phyloP scores from a whole-genome alignment of 192 early-diverging fungal species.

The Rhizophagus clarus region DNA sequence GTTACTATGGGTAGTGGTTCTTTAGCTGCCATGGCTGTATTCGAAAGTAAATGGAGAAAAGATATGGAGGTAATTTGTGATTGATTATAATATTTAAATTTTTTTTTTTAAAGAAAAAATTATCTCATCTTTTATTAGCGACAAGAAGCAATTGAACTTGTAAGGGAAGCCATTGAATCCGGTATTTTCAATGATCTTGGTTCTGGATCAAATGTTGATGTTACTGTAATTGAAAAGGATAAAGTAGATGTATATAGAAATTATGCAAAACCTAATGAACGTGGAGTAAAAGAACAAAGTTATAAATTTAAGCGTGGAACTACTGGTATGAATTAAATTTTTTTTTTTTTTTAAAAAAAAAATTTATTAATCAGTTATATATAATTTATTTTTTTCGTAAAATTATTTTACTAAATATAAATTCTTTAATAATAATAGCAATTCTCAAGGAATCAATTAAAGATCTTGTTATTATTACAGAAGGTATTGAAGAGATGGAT shows the following conservation, averaged over 20 bases:
- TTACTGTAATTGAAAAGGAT: constrained; percentile 87
- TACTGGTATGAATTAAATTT: background rate
- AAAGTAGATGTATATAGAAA: constrained; percentile 83
- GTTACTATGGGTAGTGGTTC: constrained; percentile 97
- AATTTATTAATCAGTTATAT: background rate
- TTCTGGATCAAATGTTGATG: constrained; percentile 96
- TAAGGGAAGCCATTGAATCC: constrained; percentile 91
- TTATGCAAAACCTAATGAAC: constrained; percentile 87
- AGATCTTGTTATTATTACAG: constrained; percentile 15
- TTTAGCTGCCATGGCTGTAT: constrained; percentile 94
- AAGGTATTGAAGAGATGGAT: constrained; percentile 30
- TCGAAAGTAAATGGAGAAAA: constrained; percentile 83
- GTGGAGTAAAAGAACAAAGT: constrained; percentile 80
- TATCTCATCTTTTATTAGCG: constrained; percentile 50
- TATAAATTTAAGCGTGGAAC: constrained; percentile 60
- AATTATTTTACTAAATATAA: background rate
- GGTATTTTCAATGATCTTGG: constrained; percentile 99
- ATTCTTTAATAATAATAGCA: background rate
- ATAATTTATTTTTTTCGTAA: background rate
- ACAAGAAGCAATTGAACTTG: constrained; percentile 87
- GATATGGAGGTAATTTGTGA: constrained; percentile 62
- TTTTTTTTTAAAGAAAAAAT: background rate
- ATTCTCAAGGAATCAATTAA: constrained; percentile 26
- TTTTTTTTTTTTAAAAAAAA: no score
- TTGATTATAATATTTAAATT: constrained; percentile 19